phyloP scores from a whole-genome alignment of 192 early-diverging fungal species.

The Coemansia sp. region DNA sequence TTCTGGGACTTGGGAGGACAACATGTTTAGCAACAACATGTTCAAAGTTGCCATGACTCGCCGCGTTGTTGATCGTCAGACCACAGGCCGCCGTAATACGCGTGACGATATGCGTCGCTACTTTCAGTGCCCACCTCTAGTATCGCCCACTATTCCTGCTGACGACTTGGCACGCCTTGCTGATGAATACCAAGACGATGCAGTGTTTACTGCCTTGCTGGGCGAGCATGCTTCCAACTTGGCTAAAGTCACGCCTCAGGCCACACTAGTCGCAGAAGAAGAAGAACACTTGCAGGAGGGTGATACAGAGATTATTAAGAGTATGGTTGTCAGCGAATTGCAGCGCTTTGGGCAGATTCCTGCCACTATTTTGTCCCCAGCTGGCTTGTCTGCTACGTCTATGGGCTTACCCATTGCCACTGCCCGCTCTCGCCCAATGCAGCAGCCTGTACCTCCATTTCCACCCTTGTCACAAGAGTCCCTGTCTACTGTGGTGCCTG shows the following conservation, averaged over 20 bases:
- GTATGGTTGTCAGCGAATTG: conserved; percentile 14
- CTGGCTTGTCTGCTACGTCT: not conserved
- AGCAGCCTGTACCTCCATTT: not conserved
- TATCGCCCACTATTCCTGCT: not conserved
- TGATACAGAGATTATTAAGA: conserved; percentile 8
- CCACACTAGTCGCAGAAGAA: conserved; percentile 42
- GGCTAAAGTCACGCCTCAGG: conserved; percentile 27
- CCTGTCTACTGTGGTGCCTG: not conserved
- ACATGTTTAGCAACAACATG: conserved; percentile 64
- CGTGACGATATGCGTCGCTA: conserved; percentile 57
- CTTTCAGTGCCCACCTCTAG: conserved; percentile 40
- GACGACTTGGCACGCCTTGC: conserved; percentile 1
- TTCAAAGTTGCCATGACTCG: conserved; percentile 71
- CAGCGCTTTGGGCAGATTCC: conserved; percentile 29
- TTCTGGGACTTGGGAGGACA: conserved; percentile 59
- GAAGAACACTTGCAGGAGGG: conserved; percentile 18
- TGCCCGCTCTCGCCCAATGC: not conserved
- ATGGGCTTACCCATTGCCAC: not conserved
- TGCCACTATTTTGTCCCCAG: not conserved
- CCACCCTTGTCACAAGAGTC: not conserved
- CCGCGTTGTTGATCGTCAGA: conserved; percentile 64
- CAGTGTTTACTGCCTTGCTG: conserved; percentile 22
- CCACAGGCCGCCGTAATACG: conserved; percentile 46
- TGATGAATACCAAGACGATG: conserved; percentile 21
- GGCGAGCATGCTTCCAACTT: not conserved